Percentiles rank a stretch among this genome's conserved stretches.
Evolutionary conservation across 495 filamentous ascomycete genomes (phyloP).

Genomic region (Astrothelium subdiscretum): DNA sequence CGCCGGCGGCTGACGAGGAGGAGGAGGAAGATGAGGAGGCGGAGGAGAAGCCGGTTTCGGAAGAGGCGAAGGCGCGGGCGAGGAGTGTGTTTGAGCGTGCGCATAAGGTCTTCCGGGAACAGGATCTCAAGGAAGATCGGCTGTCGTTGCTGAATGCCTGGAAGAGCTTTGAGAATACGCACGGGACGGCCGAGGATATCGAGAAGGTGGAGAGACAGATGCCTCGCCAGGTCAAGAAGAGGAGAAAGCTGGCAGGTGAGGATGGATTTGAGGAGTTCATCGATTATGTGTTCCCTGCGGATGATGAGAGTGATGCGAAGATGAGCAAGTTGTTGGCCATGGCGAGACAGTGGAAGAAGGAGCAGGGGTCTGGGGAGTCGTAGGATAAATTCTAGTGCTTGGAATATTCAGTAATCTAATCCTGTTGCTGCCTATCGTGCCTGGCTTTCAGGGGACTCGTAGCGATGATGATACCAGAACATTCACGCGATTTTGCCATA

Average conservation of each 20-base stretch:
- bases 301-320: constrained; percentile 78
- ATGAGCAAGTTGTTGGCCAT: constrained; percentile 71
- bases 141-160: constrained; percentile 83
- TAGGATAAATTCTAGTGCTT: neutral
- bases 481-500: neutral
- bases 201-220: constrained; percentile 84
- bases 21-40: constrained; percentile 44
- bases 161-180: constrained; percentile 78
- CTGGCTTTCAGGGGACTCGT: too few species aligned
- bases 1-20: constrained; percentile 57
- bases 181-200: constrained; percentile 65
- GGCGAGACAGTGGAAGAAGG: constrained; percentile 84
- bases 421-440: too few species aligned
- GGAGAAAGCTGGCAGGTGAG: constrained; percentile 75
- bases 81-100: constrained; percentile 78
- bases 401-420: too few species aligned
- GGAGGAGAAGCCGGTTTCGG: constrained; percentile 62
- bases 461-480: neutral
- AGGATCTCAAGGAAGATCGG: constrained; percentile 86
- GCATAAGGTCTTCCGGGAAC: constrained; percentile 80
- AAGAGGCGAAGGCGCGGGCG: constrained; percentile 70
- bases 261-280: constrained; percentile 95
- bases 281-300: constrained; percentile 94
- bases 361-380: constrained; percentile 21
- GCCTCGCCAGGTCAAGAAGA: constrained; percentile 88